These are phyloP conservation scores for Lunularia cruciata DNA, from an alignment of 225 moss, liverwort and hornwort genomes.

Conservation along the genomic window DNA sequence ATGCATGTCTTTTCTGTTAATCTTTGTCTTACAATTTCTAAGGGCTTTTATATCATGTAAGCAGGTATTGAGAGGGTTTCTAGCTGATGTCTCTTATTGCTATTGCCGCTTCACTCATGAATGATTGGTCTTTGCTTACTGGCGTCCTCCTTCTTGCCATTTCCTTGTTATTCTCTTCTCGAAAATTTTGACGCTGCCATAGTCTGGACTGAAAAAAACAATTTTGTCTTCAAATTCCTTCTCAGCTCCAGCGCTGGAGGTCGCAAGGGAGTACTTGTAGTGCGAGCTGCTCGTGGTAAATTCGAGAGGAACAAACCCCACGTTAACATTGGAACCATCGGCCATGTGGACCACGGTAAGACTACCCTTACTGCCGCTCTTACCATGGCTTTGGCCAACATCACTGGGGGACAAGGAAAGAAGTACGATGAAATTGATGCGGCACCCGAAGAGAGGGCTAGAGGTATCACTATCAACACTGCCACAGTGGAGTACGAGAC, in stretches of 20 bases:
- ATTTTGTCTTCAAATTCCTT: no score
- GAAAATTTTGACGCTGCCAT: not conserved
- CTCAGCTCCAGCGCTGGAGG: constrained; percentile 24
- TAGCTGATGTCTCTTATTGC: no score
- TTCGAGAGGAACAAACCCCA: constrained; percentile 86
- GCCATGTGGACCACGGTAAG: constrained; percentile 93
- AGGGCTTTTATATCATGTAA: no score
- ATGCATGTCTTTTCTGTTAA: not conserved
- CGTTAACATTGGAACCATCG: constrained; percentile 88
- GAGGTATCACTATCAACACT: constrained; percentile 83
- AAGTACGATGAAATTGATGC: constrained; percentile 80
- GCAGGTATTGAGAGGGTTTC: no score
- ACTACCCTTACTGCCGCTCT: constrained; percentile 83
- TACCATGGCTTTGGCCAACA: constrained; percentile 71
- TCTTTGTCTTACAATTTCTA: not conserved
- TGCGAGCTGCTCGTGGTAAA: constrained; percentile 78
- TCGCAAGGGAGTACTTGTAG: constrained; percentile 45
- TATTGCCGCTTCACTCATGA: no score
- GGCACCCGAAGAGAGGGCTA: constrained; percentile 75
- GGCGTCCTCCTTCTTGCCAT: not conserved
- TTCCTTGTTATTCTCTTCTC: not conserved
- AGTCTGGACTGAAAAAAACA: no score
- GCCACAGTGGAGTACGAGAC: constrained; percentile 90
- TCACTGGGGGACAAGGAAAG: constrained; percentile 50
- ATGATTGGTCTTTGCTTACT: not conserved